Evolutionary conservation across 2,329 filamentous ascomycete genomes (phyloP).

Genomic region (Cyphellophora attinorum): DNA sequence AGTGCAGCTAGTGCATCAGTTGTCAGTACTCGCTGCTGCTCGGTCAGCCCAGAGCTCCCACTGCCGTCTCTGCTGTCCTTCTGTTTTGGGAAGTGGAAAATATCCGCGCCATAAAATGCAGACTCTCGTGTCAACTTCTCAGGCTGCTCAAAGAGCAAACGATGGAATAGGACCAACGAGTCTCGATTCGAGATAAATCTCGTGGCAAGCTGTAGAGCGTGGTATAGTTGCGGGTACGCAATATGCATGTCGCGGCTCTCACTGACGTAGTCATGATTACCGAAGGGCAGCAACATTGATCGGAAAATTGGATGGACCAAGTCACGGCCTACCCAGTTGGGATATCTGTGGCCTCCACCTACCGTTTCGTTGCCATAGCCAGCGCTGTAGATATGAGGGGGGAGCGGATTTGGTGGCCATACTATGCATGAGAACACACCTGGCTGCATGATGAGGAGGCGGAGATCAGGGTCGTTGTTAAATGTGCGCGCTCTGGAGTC

Average conservation of each 20-base stretch:
- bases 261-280: not conserved
- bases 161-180: not conserved
- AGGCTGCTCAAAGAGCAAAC: not conserved
- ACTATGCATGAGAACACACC: not conserved
- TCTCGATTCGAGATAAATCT: not conserved
- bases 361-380: not conserved
- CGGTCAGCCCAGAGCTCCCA: no score
- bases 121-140: not conserved
- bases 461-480: not conserved
- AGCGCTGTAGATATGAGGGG: not conserved
- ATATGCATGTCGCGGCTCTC: not conserved
- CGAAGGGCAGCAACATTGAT: not conserved
- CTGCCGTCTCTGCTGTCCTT: not conserved
- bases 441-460: not conserved
- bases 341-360: not conserved
- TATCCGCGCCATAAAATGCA: not conserved
- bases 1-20: not conserved
- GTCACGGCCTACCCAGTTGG: not conserved
- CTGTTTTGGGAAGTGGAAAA: not conserved
- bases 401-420: not conserved
- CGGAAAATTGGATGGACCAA: not conserved
- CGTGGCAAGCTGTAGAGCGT: not conserved
- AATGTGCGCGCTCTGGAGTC: not conserved
- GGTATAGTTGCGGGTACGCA: not conserved
- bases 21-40: slow-evolving; percentile 1